Percentiles rank a stretch among this genome's conserved stretches.
Evolutionary conservation across 2,329 filamentous ascomycete genomes (phyloP).

Genomic region (Trichoderma sp.): DNA sequence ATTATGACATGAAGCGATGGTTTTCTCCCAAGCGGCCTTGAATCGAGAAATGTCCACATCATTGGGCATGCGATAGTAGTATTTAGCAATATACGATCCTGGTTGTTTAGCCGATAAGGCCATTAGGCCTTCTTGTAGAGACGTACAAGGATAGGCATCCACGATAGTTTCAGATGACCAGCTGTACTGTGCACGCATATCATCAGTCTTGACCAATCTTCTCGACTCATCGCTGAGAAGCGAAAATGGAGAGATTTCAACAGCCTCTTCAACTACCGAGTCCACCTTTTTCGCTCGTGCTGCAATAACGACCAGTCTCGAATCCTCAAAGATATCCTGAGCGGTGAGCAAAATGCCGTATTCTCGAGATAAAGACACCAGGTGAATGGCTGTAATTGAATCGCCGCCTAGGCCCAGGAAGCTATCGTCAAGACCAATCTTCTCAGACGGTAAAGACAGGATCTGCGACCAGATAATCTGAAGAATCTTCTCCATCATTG

Average conservation of each 20-base stretch:
- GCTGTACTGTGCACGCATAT: neutral
- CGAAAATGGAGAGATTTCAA: slow-evolving; percentile 3
- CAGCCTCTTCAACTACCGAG: neutral
- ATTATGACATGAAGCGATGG: slow-evolving; percentile 17
- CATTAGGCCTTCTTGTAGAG: slow-evolving; percentile 47
- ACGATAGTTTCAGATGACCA: slow-evolving; percentile 29
- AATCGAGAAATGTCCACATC: slow-evolving; percentile 35
- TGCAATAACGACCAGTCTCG: slow-evolving; percentile 18
- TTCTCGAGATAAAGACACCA: slow-evolving; percentile 21
- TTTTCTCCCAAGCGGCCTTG: slow-evolving; percentile 37
- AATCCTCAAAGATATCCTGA: slow-evolving; percentile 25
- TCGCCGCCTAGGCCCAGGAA: slow-evolving; percentile 41
- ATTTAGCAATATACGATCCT: slow-evolving; percentile 44
- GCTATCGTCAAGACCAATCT: slow-evolving; percentile 30
- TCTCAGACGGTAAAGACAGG: slow-evolving; percentile 20
- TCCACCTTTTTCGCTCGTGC: neutral
- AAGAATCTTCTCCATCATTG: slow-evolving; percentile 16
- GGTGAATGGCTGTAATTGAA: slow-evolving; percentile 36
- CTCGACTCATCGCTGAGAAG: slow-evolving; percentile 8
- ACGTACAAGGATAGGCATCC: slow-evolving; percentile 46
- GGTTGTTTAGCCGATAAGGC: slow-evolving; percentile 39
- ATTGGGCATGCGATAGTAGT: slow-evolving; percentile 32
- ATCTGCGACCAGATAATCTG: slow-evolving; percentile 31
- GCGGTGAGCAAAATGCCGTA: slow-evolving; percentile 28
- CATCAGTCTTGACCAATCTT: neutral